Base-by-base conservation (phyloP, 164 flowering plant species). In the Berberis vulgaris region DNA sequence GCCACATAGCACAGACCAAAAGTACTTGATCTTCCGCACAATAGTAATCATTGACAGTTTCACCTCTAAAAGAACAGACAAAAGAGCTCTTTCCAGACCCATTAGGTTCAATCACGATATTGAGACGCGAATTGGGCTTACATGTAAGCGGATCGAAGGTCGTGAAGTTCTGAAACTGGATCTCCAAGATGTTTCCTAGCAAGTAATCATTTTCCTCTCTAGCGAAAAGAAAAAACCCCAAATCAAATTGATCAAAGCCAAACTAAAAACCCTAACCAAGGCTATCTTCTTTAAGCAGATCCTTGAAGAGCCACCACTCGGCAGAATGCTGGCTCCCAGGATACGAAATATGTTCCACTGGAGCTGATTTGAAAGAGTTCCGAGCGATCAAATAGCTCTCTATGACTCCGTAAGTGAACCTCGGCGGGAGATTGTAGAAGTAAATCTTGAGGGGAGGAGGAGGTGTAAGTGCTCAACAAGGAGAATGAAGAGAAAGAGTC, bases 51-150 rank as follows among this genome's bases (percentile, higher is more conserved):
- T 26, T 26, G 26, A 26, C 26, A 26, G 26, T 26, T 26, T 26
- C 26, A 26, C 26, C 26, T 26, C 26, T 26, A 26, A 26, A 26
- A 46, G 96, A 97, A 66, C 99, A 94, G 8, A 94, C 96, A 56
- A 94, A 72, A 43, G 99, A 94, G 70, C 97, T 94, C 76, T 94
- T 94, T 1, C 99, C 97, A 2, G 93, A 84, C 3, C 99, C 99
- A 73, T 94, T 94, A 2, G 99, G 99, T 45, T 97, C 99, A 62
- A 89, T 81, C 3, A 94, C 95, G 47, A 94, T 82, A 67, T 91
- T 94, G 57, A 94, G 78, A 6, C 99, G 86, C 0, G 99, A 73
- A 7, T 82, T 87, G 2, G 99, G 99, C 63, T 86, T 80, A 74
- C 91, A 83, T 64, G 67, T 78, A 66, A 91, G 54, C 58, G 79